These are phyloP conservation scores for Xylaria sp. DNA, from an alignment of 2,329 filamentous ascomycete genomes.

Conservation along the genomic window DNA sequence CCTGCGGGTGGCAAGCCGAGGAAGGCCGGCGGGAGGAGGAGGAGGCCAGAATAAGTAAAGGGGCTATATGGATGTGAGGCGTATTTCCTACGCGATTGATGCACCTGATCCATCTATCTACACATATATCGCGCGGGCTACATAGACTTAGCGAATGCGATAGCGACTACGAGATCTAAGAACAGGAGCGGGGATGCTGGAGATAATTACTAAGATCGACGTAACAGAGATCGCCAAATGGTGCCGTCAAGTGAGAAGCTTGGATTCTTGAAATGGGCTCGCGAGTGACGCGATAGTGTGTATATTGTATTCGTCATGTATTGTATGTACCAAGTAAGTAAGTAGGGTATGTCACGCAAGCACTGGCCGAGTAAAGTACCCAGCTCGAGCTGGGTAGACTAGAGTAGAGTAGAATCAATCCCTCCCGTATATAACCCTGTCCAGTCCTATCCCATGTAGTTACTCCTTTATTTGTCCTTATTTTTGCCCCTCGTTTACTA, in stretches of 20 bases:
- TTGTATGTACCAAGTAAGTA: background rate
- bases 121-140: background rate
- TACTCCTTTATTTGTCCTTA: background rate
- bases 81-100: background rate
- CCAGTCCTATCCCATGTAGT: background rate
- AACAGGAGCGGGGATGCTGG: background rate
- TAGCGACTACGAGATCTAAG: background rate
- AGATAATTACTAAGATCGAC: background rate
- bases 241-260: background rate
- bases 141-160: background rate
- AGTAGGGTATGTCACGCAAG: background rate
- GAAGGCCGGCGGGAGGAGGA: conserved; percentile 4
- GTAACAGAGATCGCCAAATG: background rate
- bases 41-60: background rate
- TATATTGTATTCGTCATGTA: background rate
- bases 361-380: background rate
- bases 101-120: background rate
- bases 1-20: background rate
- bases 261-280: background rate
- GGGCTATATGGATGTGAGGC: too few relatives aligned
- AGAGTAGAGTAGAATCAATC: background rate
- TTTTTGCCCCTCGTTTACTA: background rate
- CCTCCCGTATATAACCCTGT: background rate
- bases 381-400: background rate
- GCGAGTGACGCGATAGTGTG: background rate